Percentiles rank a stretch among this genome's conserved stretches.
These are phyloP conservation scores for Claviceps cyperi DNA, from an alignment of 2,329 filamentous ascomycete genomes.

Conservation along the genomic window DNA sequence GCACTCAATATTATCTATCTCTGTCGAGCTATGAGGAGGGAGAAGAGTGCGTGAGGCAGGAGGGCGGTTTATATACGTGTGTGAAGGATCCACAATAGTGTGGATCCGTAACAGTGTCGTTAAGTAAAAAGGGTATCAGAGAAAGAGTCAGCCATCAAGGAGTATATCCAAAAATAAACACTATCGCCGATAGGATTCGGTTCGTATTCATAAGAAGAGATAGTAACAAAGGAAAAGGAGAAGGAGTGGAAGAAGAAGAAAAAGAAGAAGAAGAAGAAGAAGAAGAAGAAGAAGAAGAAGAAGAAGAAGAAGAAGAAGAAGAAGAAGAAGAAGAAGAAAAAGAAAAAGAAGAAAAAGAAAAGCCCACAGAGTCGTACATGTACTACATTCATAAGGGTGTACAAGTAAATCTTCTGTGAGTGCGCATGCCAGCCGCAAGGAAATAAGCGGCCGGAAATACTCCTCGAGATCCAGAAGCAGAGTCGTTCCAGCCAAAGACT, in stretches of 20 bases:
- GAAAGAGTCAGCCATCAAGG: background rate
- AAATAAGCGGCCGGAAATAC: background rate
- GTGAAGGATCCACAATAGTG: too few relatives aligned
- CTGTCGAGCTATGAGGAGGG: too few relatives aligned
- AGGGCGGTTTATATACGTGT: too few relatives aligned
- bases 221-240: slow-evolving; percentile 1
- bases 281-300: background rate
- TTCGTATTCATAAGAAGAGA: slow-evolving; percentile 13
- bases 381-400: background rate
- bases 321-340: background rate
- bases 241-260: background rate
- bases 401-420: slow-evolving; percentile 7
- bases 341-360: slow-evolving; percentile 8
- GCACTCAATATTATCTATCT: too few relatives aligned
- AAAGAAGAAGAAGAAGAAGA: background rate
- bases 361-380: background rate
- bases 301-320: background rate
- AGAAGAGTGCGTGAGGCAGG: too few relatives aligned
- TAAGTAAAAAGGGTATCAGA: background rate
- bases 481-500: background rate
- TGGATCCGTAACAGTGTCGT: too few relatives aligned
- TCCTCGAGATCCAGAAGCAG: background rate
- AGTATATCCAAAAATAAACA: slow-evolving; percentile 15
- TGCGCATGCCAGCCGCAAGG: background rate
- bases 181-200: slow-evolving; percentile 18